A percentile compares a stretch with the other conserved stretches of the same genome.
These are phyloP conservation scores for Podospora pseudocomata DNA, from an alignment of 495 filamentous ascomycete genomes.

Conservation along the genomic window DNA sequence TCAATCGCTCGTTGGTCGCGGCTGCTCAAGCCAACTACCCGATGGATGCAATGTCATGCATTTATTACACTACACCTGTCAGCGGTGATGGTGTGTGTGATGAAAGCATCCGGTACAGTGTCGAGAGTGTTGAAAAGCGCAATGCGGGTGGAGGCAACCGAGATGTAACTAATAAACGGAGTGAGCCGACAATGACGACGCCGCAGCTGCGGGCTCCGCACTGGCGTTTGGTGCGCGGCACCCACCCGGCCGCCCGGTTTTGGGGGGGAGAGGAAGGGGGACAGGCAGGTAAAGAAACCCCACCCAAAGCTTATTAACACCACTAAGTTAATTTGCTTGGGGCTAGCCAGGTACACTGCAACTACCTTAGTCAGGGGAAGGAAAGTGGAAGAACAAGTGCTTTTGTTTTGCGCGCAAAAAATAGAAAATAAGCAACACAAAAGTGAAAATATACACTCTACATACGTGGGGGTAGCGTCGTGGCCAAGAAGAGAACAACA, in stretches of 20 bases:
- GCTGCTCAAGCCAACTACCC: no score
- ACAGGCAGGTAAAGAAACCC: background rate
- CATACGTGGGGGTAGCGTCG: background rate
- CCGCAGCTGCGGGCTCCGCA: background rate
- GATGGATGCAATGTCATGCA: background rate
- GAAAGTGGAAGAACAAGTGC: background rate
- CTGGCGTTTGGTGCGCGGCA: background rate
- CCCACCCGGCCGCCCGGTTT: background rate
- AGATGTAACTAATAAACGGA: background rate
- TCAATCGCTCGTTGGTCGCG: no score
- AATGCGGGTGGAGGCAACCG: background rate
- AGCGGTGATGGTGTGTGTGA: background rate
- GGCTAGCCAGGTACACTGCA: background rate
- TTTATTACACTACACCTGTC: background rate
- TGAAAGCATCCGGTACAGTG: background rate
- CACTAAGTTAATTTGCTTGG: background rate
- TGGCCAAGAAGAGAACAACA: background rate
- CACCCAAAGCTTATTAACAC: background rate
- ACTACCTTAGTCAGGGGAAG: no score
- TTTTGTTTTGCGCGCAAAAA: background rate
- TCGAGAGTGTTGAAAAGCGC: background rate
- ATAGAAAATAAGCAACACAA: background rate
- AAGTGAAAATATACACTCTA: background rate
- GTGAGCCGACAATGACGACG: background rate
- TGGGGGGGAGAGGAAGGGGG: background rate